phyloP scores from a whole-genome alignment of 257 asterid species.

The Lycium ferocissimum region DNA sequence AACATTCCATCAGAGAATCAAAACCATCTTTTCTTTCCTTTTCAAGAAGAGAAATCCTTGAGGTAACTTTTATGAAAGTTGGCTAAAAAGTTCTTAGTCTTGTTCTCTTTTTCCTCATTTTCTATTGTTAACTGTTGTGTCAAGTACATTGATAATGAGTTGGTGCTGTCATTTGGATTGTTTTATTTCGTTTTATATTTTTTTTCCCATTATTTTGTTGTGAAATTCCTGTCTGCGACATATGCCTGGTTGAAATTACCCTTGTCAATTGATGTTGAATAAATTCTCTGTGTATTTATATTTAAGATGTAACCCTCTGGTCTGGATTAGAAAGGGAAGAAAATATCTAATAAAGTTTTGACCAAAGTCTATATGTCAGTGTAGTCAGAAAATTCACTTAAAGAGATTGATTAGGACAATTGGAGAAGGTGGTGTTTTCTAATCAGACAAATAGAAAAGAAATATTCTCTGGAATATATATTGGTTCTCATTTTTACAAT shows the following conservation, averaged over 20 bases:
- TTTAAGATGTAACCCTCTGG: background rate
- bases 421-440: background rate
- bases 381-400: background rate
- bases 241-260: background rate
- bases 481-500: background rate
- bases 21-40: background rate
- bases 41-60: background rate
- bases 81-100: background rate
- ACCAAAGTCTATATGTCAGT: background rate
- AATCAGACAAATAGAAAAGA: background rate
- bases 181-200: background rate
- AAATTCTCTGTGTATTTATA: background rate
- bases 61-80: conserved; percentile 33
- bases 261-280: background rate
- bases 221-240: background rate
- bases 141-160: background rate
- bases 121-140: background rate
- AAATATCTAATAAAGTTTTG: background rate
- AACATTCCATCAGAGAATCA: background rate
- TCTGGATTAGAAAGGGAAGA: background rate
- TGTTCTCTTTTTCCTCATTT: background rate
- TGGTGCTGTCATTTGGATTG: background rate
- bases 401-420: background rate
- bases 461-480: background rate
- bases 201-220: background rate